These are phyloP conservation scores for Gossypium gossypioides DNA, from an alignment of 441 rosid species.

Conservation along the genomic window DNA sequence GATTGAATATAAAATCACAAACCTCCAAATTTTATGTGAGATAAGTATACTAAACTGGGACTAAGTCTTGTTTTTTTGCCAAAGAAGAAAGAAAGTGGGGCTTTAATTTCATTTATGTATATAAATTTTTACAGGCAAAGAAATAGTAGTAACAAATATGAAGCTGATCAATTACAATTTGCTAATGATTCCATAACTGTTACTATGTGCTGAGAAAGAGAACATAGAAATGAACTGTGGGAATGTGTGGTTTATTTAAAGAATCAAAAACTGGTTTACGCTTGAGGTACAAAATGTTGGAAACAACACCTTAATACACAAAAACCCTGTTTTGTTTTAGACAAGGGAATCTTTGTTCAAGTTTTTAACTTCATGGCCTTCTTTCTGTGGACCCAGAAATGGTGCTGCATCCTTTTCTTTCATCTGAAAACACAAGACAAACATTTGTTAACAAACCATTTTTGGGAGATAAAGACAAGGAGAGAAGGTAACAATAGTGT, in stretches of 20 bases:
- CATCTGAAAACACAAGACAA: constrained; percentile 26
- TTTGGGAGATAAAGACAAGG: background rate
- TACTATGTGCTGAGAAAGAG: background rate
- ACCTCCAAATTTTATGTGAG: too few relatives aligned
- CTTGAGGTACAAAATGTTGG: constrained; percentile 18
- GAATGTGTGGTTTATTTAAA: constrained; percentile 24
- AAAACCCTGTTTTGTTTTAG: constrained; percentile 15
- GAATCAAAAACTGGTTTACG: constrained; percentile 23
- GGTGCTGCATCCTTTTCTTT: constrained; percentile 69
- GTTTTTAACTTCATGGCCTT: constrained; percentile 58
- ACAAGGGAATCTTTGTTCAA: constrained; percentile 56
- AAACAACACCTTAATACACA: background rate
- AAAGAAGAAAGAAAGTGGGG: too few relatives aligned
- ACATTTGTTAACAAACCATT: background rate
- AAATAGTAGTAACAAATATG: background rate
- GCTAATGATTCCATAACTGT: background rate
- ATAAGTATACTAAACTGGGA: too few relatives aligned
- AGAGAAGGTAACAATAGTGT: too few relatives aligned
- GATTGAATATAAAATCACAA: too few relatives aligned
- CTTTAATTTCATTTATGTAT: too few relatives aligned
- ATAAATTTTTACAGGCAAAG: too few relatives aligned
- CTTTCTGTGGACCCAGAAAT: constrained; percentile 54
- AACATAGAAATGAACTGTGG: background rate
- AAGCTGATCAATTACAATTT: background rate
- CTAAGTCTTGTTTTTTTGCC: too few relatives aligned